Evolutionary conservation across 2,329 filamentous ascomycete species (phyloP).

Genomic region (Eurotiales sp.): DNA sequence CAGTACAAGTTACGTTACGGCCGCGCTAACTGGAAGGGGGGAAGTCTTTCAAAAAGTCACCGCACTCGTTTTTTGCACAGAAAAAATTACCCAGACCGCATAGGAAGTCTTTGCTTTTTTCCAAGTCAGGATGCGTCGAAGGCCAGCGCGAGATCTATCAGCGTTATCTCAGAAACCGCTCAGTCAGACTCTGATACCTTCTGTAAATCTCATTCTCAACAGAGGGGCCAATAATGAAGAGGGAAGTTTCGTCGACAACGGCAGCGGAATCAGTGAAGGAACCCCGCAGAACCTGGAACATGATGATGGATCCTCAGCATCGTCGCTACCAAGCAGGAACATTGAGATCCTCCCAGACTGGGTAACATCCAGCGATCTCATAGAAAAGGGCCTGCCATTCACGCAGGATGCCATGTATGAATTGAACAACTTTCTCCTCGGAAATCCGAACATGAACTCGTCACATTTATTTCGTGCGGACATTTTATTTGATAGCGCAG

Average conservation of each 20-base stretch:
- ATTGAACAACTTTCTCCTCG: constrained; percentile 46
- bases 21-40: no score
- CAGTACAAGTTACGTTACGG: background rate
- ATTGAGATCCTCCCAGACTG: constrained; percentile 20
- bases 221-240: background rate
- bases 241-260: background rate
- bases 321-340: no score
- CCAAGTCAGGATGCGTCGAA: no score
- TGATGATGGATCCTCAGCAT: background rate
- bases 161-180: constrained; percentile 27
- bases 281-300: background rate
- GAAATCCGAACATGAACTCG: constrained; percentile 58
- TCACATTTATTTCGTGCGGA: constrained; percentile 59
- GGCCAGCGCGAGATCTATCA: constrained; percentile 17
- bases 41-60: no score
- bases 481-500: constrained; percentile 54
- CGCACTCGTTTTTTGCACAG: no score
- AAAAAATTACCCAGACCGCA: no score
- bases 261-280: background rate
- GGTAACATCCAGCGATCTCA: constrained; percentile 31
- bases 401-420: constrained; percentile 37
- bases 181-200: constrained; percentile 26
- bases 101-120: no score
- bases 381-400: constrained; percentile 24
- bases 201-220: constrained; percentile 11